Evolutionary conservation across 352 stramenopile genomes (phyloP), one percentile per base, ranked within the genome.

Genomic region (Nannochloropsis limnetica): DNA sequence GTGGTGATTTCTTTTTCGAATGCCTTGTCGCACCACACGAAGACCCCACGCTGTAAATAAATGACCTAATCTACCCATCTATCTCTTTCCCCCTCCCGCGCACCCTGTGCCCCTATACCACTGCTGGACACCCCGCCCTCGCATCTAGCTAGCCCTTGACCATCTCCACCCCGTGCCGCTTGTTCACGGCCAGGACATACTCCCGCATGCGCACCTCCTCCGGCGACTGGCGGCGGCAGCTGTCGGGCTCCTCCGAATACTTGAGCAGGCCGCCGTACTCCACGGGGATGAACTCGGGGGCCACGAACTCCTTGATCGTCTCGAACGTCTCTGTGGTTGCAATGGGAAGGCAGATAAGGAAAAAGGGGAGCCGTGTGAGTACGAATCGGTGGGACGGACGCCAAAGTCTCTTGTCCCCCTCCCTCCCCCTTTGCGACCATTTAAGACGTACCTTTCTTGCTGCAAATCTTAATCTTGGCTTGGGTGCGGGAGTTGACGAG

Each of bases 401-500:
- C 11, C 2, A 49, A 49, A 49, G 37, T 49, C 1, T 1, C 37
- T 9, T 49, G 11, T 49, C 8, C 37, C 17, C 8, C 37, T 15
- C 37, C 37, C 1, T 49, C 4, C 2, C 37, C 2, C n/a, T n/a
- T 1, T 49, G 37, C 37, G 37, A 49, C 11, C 37, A 49, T 20
- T 20, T 49, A 3, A 49, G 1, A 74, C 61, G 61, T 74, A 74
- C 61, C 61, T 11, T 74, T 74, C 22, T 74, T 74, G 20, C 61
- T 74, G 25, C 61, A 74, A 11, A 74, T 74, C 25, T 74, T 74
- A 22, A 92, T 93, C 86, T 96, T 96, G 6, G 88, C 90, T 0
- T 92, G 90, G 2, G 91, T 95, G 2, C 89, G 88, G 81, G 94
- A 91, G 81, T 95, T 93, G 80, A 95, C 69, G 2, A 96, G 82